Percentiles rank a stretch among this genome's conserved stretches.
phyloP scores from a whole-genome alignment of 768 basidiomycete genomes.

The Suillus americanus region DNA sequence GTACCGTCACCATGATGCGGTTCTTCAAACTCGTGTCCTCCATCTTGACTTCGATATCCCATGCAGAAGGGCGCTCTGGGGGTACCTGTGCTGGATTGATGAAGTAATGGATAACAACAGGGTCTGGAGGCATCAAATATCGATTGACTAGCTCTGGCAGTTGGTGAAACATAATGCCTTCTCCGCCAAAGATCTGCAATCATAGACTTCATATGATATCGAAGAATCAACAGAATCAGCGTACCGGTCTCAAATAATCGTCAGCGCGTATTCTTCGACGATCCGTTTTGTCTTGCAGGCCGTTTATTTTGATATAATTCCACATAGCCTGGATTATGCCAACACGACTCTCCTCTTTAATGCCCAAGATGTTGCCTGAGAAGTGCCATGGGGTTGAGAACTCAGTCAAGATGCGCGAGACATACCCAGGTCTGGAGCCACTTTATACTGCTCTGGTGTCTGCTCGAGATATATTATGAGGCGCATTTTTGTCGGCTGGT shows the following conservation, averaged over 20 bases:
- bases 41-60: constrained; percentile 86
- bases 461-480: constrained; percentile 88
- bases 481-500: constrained; percentile 72
- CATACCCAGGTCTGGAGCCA: constrained; percentile 72
- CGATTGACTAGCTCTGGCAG: constrained; percentile 86
- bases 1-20: constrained; percentile 71
- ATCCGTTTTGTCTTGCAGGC: constrained; percentile 82
- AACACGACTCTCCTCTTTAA: constrained; percentile 82
- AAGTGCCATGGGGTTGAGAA: constrained; percentile 5
- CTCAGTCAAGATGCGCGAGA: constrained; percentile 4
- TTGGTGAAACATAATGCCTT: constrained; percentile 72
- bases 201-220: background rate
- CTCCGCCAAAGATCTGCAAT: constrained; percentile 66
- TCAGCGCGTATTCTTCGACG: constrained; percentile 69
- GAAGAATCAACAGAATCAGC: constrained; percentile 10
- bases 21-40: constrained; percentile 76
- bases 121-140: constrained; percentile 73
- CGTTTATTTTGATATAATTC: constrained; percentile 88
- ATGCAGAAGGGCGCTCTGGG: constrained; percentile 73
- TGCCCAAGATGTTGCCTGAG: constrained; percentile 62
- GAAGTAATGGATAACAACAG: constrained; percentile 76
- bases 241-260: constrained; percentile 62
- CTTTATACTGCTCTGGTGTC: constrained; percentile 81
- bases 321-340: constrained; percentile 83
- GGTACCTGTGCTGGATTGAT: constrained; percentile 62